Evolutionary conservation across 768 basidiomycete genomes (phyloP).

Genomic region (Podaxis pistillaris): DNA sequence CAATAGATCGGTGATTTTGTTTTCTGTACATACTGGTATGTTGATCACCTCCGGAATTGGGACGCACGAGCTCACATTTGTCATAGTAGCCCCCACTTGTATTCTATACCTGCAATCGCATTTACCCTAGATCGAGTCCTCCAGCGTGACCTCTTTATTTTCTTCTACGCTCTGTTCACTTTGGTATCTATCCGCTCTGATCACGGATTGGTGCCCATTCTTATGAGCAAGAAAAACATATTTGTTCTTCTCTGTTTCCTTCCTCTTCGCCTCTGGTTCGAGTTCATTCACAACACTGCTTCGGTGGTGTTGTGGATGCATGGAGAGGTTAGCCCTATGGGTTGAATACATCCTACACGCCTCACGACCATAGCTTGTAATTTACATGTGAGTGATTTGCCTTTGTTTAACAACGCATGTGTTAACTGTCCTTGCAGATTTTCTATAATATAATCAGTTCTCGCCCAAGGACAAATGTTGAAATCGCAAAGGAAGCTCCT

Average conservation of each 20-base stretch:
- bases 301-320: background rate
- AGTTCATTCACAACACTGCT: background rate
- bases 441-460: background rate
- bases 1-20: conserved; percentile 37
- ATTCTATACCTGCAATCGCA: conserved; percentile 19
- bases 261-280: conserved; percentile 4
- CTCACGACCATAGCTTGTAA: background rate
- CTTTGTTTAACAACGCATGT: background rate
- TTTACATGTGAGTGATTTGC: background rate
- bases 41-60: conserved; percentile 12
- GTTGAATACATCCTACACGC: conserved; percentile 12
- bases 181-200: conserved; percentile 69
- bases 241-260: conserved; percentile 14
- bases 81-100: conserved; percentile 17
- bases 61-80: conserved; percentile 2
- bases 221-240: conserved; percentile 63
- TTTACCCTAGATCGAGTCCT: conserved; percentile 19
- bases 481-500: conserved; percentile 53
- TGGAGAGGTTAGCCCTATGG: conserved; percentile 16
- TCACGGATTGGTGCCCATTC: conserved; percentile 81
- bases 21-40: conserved; percentile 23
- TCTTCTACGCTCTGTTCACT: conserved; percentile 67
- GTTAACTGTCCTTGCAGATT: background rate
- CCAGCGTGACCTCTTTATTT: conserved; percentile 7
- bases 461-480: background rate